Evolutionary conservation across 2,329 filamentous ascomycete genomes (phyloP).

Genomic region (Colletotrichum sp.): DNA sequence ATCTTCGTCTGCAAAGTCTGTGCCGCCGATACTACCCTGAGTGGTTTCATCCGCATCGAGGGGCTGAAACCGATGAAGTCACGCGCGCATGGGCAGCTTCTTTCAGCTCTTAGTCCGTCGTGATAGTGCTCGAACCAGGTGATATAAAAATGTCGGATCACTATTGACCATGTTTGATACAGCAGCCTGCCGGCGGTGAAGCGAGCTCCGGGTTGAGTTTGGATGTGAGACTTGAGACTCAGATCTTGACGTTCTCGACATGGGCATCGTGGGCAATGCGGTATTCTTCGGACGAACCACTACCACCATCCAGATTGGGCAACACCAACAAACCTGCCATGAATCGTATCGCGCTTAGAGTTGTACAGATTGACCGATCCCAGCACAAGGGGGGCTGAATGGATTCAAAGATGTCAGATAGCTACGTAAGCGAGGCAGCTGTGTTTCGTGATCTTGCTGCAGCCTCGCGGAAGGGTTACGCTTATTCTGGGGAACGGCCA

Average conservation of each 20-base stretch:
- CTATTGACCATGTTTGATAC: background rate
- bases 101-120: background rate
- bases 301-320: background rate
- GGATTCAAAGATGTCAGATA: background rate
- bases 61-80: slow-evolving; percentile 6
- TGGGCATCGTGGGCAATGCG: background rate
- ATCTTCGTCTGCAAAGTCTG: background rate
- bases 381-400: background rate
- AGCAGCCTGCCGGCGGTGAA: background rate
- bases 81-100: background rate
- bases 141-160: background rate
- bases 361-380: background rate
- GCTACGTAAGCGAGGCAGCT: background rate
- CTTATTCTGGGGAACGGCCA: background rate
- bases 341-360: background rate
- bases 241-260: background rate
- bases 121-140: background rate
- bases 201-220: background rate
- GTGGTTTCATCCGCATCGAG: slow-evolving; percentile 6
- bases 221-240: background rate
- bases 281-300: background rate
- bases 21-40: background rate
- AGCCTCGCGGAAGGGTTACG: background rate
- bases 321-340: background rate
- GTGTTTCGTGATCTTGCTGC: background rate